These are phyloP conservation scores for Podila minutissima DNA, from an alignment of 192 early-diverging fungal species.

Conservation along the genomic window DNA sequence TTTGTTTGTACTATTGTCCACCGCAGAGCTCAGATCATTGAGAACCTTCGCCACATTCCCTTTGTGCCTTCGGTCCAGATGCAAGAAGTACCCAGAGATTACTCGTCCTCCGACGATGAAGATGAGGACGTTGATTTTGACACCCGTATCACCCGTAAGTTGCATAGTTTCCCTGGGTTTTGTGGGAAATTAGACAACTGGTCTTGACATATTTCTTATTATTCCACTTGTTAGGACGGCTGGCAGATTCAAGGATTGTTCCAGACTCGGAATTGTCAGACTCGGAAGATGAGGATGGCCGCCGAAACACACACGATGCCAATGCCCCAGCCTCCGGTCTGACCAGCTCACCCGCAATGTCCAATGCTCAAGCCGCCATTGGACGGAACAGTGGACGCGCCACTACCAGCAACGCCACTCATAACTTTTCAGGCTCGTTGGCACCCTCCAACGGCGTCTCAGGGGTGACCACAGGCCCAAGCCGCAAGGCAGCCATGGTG, in stretches of 20 bases:
- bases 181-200: too few relatives aligned
- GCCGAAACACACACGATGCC: conserved; percentile 47
- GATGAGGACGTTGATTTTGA: conserved; percentile 72
- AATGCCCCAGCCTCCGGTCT: conserved; percentile 18
- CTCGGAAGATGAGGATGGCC: conserved; percentile 74
- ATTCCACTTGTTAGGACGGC: conserved; percentile 54
- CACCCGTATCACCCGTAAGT: conserved; percentile 69
- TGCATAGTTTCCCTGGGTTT: neutral
- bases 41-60: conserved; percentile 74
- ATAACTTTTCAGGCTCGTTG: conserved; percentile 34
- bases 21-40: conserved; percentile 60
- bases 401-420: conserved; percentile 28
- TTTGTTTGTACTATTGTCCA: neutral
- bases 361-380: neutral
- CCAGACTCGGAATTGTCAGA: conserved; percentile 83
- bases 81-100: conserved; percentile 78
- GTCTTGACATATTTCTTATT: neutral
- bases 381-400: conserved; percentile 27
- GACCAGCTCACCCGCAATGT: conserved; percentile 22
- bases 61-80: conserved; percentile 82
- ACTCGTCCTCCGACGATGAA: conserved; percentile 73
- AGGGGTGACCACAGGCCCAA: neutral
- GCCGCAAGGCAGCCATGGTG: conserved; percentile 30
- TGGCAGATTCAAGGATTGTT: conserved; percentile 69
- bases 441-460: conserved; percentile 12